phyloP scores from a whole-genome alignment of 2,329 filamentous ascomycete species.

The Xylariomycetidae sp. region DNA sequence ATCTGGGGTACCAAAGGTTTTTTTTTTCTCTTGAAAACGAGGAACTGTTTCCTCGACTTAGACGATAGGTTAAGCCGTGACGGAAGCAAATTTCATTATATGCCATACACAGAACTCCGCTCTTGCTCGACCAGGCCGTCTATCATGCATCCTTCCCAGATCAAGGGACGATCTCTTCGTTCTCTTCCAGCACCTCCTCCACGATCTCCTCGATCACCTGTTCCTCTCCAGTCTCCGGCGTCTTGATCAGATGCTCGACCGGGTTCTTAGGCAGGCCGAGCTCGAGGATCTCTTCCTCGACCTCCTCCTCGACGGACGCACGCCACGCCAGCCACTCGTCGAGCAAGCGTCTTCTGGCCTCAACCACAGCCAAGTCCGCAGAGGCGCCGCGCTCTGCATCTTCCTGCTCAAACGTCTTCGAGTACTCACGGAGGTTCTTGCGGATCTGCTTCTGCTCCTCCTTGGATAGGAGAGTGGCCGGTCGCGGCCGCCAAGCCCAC shows the following conservation, averaged over 20 bases:
- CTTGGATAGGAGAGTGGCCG: conserved; percentile 83
- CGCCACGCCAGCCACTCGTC: conserved; percentile 89
- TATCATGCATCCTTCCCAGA: background rate
- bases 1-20: too few relatives aligned
- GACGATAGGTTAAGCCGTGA: too few relatives aligned
- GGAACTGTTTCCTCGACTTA: conserved; percentile 6
- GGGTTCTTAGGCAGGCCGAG: conserved; percentile 61
- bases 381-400: conserved; percentile 90
- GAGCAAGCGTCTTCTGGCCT: conserved; percentile 73
- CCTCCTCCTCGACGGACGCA: conserved; percentile 63
- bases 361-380: conserved; percentile 89
- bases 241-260: conserved; percentile 54
- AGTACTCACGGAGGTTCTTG: conserved; percentile 98
- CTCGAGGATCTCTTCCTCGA: conserved; percentile 63
- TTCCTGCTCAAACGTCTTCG: conserved; percentile 88
- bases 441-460: conserved; percentile 97
- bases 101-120: conserved; percentile 21
- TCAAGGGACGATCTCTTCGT: conserved; percentile 62
- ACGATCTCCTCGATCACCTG: conserved; percentile 83
- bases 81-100: conserved; percentile 12
- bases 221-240: conserved; percentile 60
- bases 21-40: background rate
- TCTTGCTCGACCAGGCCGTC: conserved; percentile 8
- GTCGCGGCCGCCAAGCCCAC: conserved; percentile 88
- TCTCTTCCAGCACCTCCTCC: conserved; percentile 79